phyloP scores from a whole-genome alignment of 2,329 filamentous ascomycete genomes.

The Fusarium anthophilum region DNA sequence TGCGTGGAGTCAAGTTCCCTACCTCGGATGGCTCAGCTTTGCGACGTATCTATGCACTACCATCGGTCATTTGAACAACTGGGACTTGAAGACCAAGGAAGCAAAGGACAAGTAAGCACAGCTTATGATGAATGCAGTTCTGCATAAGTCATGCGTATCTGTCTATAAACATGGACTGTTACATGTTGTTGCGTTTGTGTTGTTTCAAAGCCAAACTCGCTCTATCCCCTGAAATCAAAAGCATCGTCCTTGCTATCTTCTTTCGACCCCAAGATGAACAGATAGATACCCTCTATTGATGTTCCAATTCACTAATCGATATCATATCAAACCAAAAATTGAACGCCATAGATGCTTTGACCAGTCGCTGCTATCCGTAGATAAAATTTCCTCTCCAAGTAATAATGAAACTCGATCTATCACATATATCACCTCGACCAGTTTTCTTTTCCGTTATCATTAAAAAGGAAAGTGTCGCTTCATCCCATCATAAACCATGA shows the following conservation, averaged over 20 bases:
- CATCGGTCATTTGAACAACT: constrained; percentile 73
- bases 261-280: not conserved
- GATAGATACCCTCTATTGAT: constrained; percentile 4
- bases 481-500: constrained; percentile 91
- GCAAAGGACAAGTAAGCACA: constrained; percentile 38
- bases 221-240: constrained; percentile 14
- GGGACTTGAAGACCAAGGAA: constrained; percentile 60
- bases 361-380: not conserved
- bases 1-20: constrained; percentile 80
- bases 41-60: constrained; percentile 84
- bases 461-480: constrained; percentile 71
- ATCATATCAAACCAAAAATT: not conserved
- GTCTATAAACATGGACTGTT: not conserved
- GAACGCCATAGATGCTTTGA: constrained; percentile 38
- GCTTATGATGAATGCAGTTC: constrained; percentile 8
- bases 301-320: constrained; percentile 3
- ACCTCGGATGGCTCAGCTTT: constrained; percentile 86
- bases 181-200: not conserved
- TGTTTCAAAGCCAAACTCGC: not conserved
- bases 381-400: constrained; percentile 9
- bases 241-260: not conserved
- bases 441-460: not conserved
- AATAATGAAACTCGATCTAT: not conserved
- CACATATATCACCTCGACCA: not conserved
- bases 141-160: not conserved